Base-by-base conservation (phyloP, 257 asterid species). In the Gentiana dahurica region DNA sequence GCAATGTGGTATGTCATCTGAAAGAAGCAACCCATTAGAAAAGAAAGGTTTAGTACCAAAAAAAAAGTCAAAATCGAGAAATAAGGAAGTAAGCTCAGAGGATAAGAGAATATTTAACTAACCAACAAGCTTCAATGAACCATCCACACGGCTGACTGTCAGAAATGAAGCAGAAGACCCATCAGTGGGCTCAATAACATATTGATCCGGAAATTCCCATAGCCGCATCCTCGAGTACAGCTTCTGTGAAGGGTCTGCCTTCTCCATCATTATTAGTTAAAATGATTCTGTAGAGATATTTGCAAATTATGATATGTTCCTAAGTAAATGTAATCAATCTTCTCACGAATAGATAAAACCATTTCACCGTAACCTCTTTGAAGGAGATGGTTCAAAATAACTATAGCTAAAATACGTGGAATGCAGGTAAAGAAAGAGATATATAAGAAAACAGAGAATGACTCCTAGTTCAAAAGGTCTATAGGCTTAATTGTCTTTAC, bases 201-300 rank as follows among this genome's bases (percentile, higher is more conserved):
- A 91, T 55, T 87, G 93, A 65, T 85, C 87, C 1, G 89, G 78
- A 52, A 91, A 91, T 68, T 91, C 97, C 97, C 97, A 87, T 5
- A 91, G 77, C 36, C 95, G 81, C 97, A 91, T 78, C 73, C 94
- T 63, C 55, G 75, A 77, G 62, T 70, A 77, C 62, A 85, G 81
- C 79, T 85, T 87, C 71, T 69, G 82, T 7, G 83, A 68, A 60
- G 81, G 83, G 68, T 83, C 87, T 34, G 79, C 75, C 74, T 79
- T 90, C 82, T 76, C 89, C 98, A 84, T 90, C 85, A 73, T 80
- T 70, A 73, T 82, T 78, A 66, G 15, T 5, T 53, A 65, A 65
- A 53, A 53, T 53, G 54, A 52, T 46, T 38, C 47, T 44, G 37
- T 37, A 59, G 4, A 12, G 53, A 53, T 6, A 53, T 39, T 45